Percentiles rank a stretch among this genome's conserved stretches.
These are phyloP conservation scores for Sordariomycetes sp. DNA, from an alignment of 2,329 filamentous ascomycete species.

Conservation along the genomic window DNA sequence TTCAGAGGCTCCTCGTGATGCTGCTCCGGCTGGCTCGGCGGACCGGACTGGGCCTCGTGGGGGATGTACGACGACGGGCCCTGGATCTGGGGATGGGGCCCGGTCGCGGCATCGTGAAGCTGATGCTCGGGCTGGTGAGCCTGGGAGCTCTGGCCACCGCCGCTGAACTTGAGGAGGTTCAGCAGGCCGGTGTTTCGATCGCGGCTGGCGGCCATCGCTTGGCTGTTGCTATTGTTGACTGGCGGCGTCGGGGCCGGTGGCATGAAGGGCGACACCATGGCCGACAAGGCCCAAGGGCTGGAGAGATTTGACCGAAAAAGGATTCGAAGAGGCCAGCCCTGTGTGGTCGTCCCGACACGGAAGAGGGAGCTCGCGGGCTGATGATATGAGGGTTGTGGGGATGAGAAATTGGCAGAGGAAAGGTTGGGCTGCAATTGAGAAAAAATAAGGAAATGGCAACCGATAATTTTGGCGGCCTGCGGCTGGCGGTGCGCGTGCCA, in stretches of 20 bases:
- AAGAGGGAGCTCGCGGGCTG: neutral
- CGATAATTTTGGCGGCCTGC: neutral
- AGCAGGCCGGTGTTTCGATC: constrained; percentile 42
- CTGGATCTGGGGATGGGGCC: constrained; percentile 10
- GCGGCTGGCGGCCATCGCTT: constrained; percentile 19
- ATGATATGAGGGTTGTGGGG: neutral
- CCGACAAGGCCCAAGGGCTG: constrained; percentile 3
- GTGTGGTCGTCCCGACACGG: neutral
- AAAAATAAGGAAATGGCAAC: constrained; percentile 3
- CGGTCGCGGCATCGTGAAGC: constrained; percentile 9
- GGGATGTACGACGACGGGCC: constrained; percentile 6
- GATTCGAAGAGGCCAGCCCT: neutral
- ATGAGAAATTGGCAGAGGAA: neutral
- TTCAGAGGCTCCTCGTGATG: constrained; percentile 12
- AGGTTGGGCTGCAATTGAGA: constrained; percentile 6
- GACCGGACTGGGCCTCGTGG: constrained; percentile 11
- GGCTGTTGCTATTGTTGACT: constrained; percentile 18
- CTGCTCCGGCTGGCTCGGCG: constrained; percentile 7
- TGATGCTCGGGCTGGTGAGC: constrained; percentile 16
- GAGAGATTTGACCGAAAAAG: neutral
- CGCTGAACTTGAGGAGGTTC: constrained; percentile 49
- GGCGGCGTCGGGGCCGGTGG: constrained; percentile 38
- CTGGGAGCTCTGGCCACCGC: constrained; percentile 11
- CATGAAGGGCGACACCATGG: constrained; percentile 17
- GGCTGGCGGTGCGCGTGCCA: neutral